These are phyloP conservation scores for Colletotrichum gigasporum DNA, from an alignment of 2,329 filamentous ascomycete species.

Conservation along the genomic window DNA sequence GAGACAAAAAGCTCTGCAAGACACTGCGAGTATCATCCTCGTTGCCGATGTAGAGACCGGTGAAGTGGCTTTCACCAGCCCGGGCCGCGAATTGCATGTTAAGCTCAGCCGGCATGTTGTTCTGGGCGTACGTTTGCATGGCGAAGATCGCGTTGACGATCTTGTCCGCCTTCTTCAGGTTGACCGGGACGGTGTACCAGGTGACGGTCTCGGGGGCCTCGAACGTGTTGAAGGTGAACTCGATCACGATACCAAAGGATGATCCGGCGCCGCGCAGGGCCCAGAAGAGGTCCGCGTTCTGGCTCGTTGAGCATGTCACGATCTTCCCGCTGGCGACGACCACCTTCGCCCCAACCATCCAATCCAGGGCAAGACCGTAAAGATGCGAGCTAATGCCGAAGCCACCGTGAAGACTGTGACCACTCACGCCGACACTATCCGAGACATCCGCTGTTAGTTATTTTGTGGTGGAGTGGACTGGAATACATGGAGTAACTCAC, in stretches of 20 bases:
- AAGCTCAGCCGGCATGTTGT: constrained; percentile 35
- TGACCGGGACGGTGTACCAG: constrained; percentile 31
- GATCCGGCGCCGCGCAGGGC: constrained; percentile 52
- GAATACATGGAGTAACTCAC: constrained; percentile 40
- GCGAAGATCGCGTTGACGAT: constrained; percentile 16
- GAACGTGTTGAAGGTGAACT: constrained; percentile 51
- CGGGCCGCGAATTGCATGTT: constrained; percentile 38
- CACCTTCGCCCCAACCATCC: constrained; percentile 45
- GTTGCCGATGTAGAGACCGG: constrained; percentile 41
- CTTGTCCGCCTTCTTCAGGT: neutral
- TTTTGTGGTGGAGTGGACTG: neutral
- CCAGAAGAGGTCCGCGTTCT: constrained; percentile 53
- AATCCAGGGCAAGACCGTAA: constrained; percentile 43
- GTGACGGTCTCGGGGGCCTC: constrained; percentile 44
- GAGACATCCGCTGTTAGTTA: neutral
- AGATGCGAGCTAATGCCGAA: constrained; percentile 37
- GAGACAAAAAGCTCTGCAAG: constrained; percentile 15
- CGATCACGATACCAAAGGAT: constrained; percentile 51
- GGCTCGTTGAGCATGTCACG: constrained; percentile 41
- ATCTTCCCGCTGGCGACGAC: constrained; percentile 47
- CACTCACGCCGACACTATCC: constrained; percentile 48
- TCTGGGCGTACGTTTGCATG: constrained; percentile 37
- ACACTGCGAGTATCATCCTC: constrained; percentile 18
- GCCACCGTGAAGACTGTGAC: constrained; percentile 55
- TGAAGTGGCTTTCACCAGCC: constrained; percentile 33